Evolutionary conservation across 2,329 filamentous ascomycete species (phyloP).

Genomic region (Fonsecaea pugnacius): DNA sequence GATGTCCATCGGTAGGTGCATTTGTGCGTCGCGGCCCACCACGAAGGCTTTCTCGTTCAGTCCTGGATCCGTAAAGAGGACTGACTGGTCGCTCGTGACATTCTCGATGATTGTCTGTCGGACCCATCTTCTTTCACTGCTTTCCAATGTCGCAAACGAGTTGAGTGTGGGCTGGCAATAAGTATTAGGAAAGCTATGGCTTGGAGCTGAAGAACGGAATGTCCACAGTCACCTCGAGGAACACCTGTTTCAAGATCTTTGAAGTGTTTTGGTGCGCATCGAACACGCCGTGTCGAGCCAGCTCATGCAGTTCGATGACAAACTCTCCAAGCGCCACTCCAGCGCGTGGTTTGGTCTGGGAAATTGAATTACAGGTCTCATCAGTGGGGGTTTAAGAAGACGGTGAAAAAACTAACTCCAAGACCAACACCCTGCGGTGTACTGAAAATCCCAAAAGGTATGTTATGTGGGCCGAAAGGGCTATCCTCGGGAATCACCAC

Average conservation of each 20-base stretch:
- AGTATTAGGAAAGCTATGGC: not conserved
- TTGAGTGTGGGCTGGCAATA: conserved; percentile 9
- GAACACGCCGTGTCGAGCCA: conserved; percentile 15
- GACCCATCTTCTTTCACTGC: not conserved
- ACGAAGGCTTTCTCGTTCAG: conserved; percentile 60
- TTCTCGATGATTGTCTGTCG: conserved; percentile 10
- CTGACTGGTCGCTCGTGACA: not conserved
- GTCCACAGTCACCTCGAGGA: conserved; percentile 11
- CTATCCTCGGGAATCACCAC: not conserved
- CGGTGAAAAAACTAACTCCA: conserved; percentile 8
- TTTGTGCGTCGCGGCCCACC: not conserved
- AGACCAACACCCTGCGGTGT: conserved; percentile 7
- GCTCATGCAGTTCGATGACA: conserved; percentile 11
- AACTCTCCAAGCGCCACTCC: conserved; percentile 16
- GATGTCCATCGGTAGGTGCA: conserved; percentile 20
- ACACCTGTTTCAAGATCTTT: conserved; percentile 4
- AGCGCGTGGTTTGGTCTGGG: conserved; percentile 7
- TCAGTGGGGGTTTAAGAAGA: not conserved
- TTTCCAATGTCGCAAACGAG: conserved; percentile 8
- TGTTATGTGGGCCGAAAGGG: conserved; percentile 13
- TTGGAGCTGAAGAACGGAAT: not conserved
- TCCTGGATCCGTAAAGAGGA: conserved; percentile 46
- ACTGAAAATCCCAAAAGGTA: conserved; percentile 24
- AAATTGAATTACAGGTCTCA: not conserved
- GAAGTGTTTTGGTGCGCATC: not conserved